A percentile compares a stretch with the other conserved stretches of the same genome.
Evolutionary conservation across 306 rosid species (phyloP).

Genomic region (Malus sieversii): DNA sequence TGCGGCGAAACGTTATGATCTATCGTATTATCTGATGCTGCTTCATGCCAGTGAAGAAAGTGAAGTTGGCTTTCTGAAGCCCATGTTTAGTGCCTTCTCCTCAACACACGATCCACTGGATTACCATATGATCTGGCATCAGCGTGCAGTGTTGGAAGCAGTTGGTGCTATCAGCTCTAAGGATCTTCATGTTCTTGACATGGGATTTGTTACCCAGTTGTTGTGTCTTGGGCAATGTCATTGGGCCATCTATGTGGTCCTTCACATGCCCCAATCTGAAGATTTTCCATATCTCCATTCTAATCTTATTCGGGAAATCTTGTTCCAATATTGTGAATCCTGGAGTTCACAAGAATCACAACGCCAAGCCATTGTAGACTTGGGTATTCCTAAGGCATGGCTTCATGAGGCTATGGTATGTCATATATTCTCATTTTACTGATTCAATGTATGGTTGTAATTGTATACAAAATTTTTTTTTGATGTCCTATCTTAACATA

Average conservation of each 20-base stretch:
- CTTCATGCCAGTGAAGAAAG: conserved; percentile 68
- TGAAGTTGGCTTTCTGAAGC: conserved; percentile 48
- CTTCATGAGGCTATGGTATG: conserved; percentile 94
- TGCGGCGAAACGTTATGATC: conserved; percentile 49
- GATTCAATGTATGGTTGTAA: neutral
- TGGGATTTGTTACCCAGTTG: conserved; percentile 77
- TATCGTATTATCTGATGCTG: conserved; percentile 91
- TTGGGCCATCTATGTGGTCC: conserved; percentile 96
- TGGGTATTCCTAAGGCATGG: conserved; percentile 85
- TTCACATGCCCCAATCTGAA: conserved; percentile 69
- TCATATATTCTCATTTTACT: conserved; percentile 8
- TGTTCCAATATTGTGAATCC: conserved; percentile 89
- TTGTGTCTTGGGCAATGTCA: conserved; percentile 82
- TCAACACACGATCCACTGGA: conserved; percentile 93
- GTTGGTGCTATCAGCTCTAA: conserved; percentile 70
- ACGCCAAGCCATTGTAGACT: conserved; percentile 64
- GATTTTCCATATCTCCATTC: conserved; percentile 80
- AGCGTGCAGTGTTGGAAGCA: conserved; percentile 76
- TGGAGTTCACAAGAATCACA: conserved; percentile 87
- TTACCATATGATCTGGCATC: conserved; percentile 98
- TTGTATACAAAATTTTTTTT: neutral
- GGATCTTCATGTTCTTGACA: conserved; percentile 90
- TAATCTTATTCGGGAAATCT: conserved; percentile 76
- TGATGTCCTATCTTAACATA: neutral
- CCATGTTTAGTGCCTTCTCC: conserved; percentile 84